Base-by-base conservation (phyloP, 1,139 yeast species). In the Geotrichum carabidarum region DNA sequence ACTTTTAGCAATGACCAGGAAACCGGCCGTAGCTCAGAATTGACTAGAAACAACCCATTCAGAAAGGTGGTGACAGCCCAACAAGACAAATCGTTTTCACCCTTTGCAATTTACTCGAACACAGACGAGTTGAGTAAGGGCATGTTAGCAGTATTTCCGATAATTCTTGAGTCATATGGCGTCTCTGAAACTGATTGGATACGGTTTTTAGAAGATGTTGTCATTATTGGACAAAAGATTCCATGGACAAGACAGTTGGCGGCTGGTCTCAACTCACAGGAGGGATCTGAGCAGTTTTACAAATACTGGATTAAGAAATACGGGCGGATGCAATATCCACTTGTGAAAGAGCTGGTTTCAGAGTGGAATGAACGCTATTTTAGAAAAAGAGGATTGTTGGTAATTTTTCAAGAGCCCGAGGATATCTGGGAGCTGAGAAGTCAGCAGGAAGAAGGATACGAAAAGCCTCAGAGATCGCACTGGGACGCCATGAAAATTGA, bases 271-370 rank as follows among this genome's bases (percentile, higher is more conserved):
- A 40, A 40, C 30, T 15, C 43, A 12, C 27, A 40, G 3, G 11
- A 15, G 11, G 12, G 12, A 12, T 15, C 15, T 12, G 22, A 43
- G 17, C 45, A 43, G 15, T 9, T 27, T 14, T 43, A 43, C 36
- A 43, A 43, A n/a, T 27, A 27, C 11, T 14, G 8, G 35, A 43
- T 43, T 35, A 43, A 43, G 15, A 8, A 27, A 14, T 30, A 43
- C 32, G 34, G 45, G 14, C 45, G 45, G 8, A 43, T 30, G 34
- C 45, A 43, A 34, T 43, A 43, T 27, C 45, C 45, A 5, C n/a
- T 30, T 7, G 45, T 43, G 6, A 43, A 43, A n/a, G 34, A 22
- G 4, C 11, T 43, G n/a, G 45, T 43, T 12, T 9, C 22, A 6
- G 12, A 8, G 11, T 43, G 45, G 45, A 43, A 43, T n/a, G 11